Evolutionary conservation across 163 green algal genomes (phyloP), one percentile per base, ranked within the genome.

Genomic region (Chlamydomonas reinhardtii): DNA sequence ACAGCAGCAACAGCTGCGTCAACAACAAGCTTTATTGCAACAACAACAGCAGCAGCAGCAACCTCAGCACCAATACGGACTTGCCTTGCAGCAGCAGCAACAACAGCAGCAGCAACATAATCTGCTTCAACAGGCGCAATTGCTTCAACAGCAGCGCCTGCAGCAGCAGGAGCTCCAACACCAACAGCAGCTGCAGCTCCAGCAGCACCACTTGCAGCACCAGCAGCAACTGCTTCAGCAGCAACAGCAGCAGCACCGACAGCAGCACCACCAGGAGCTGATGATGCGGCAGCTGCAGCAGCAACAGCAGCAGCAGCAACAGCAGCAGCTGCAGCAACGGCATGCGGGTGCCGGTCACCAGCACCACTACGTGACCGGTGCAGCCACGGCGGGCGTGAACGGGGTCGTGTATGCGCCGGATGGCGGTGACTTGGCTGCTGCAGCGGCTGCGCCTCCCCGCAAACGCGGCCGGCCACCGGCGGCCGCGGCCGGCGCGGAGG

Each of bases 381-480:
- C 27, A 12, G 29, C 27, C 3, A 22, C 64, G 19, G 27, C 64
- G 64, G 64, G 27, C 1, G 61, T 29, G 24, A n/a, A 66, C 8
- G 61, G 24, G 24, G 61, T 29, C 19, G 61, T 66, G 8, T 29
- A 29, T 4, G 61, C 64, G 29, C 15, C 14, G 9, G 29, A 68
- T 0, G 79, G 62, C 68, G 52, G 32, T 3, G 79, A 24, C 32
- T 68, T 31, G 4, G 79, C 32, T 2, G 79, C 66, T 4, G 52
- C 34, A 11, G 52, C 14, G 20, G 79, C 24, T 32, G 27, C 52
- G 24, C 52, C 79, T 20, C 29, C 34, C 3, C 79, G 79, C 14
- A 85, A 85, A 68, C 48, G 79, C 0, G 79, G 79, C 0, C 79
- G 79, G 20, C 35, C 14, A 12, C 15, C 77, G 4, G 62, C 32